Base-by-base conservation (phyloP, 495 filamentous ascomycete species). In the Penicillium robsamsonii region DNA sequence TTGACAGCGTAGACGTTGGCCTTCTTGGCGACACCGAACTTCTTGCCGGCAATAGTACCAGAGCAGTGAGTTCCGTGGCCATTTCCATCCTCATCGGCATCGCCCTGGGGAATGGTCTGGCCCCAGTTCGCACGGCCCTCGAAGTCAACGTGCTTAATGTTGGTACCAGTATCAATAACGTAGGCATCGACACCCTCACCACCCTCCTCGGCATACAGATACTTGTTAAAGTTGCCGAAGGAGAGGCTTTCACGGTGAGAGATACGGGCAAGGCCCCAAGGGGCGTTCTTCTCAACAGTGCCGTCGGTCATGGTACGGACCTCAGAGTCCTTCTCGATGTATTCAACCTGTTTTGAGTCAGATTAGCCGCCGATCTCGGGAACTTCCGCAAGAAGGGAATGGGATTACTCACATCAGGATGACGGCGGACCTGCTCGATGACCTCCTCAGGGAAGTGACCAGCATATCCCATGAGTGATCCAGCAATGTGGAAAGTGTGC, bases 41-140 rank as follows among this genome's bases (percentile, higher is more conserved):
- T 97, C 83, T 93, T 94, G 71, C 95, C 95, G 55, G 88, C 95
- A 64, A 97, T 85, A 40, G 95, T 99, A 61, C 95, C 95, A 55
- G 95, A 97, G 82, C 95, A 99, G 82, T 99, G 95, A 60, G 95
- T 99, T 64, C 95, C 95, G 80, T 99, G 95, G 51, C 95, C 95
- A 64, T 99, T 99, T 71, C 95, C 95, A 79, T 99, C 95, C 50
- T 82, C 77, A 70, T 99, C 95, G 41, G 77, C 84, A 67, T 99
- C 95, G 56, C 82, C 83, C 44, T 68, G 55, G 52, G 95, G 95
- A 64, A 99, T 89, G 53, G 95, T 99, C 85, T 96, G 92, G 71
- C 93, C 93, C 95, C 95, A 99, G 64, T 79, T 75, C 49, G 95
- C 95, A 69, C 95, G 91, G 52, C 92, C 95, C 71, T 92, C 92